Percentiles rank a stretch among this genome's conserved stretches.
Evolutionary conservation across 1,284 basidiomycete species (phyloP).

Genomic region (Malassezia nana): DNA sequence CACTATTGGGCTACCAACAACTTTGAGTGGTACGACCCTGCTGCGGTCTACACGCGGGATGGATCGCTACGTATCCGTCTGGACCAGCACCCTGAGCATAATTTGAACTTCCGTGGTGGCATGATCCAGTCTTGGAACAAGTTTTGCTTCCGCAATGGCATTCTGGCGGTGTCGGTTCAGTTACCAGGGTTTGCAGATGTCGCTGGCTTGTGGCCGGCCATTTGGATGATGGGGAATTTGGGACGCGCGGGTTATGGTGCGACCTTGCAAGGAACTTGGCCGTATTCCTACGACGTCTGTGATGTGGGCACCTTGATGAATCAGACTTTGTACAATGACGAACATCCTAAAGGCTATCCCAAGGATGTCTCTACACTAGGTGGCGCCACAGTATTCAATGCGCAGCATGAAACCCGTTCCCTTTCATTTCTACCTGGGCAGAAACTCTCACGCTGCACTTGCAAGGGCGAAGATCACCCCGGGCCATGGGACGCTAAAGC

Average conservation of each 20-base stretch:
- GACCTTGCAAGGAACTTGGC: conserved; percentile 58
- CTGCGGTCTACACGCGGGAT: conserved; percentile 63
- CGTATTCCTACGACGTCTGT: conserved; percentile 60
- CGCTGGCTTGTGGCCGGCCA: conserved; percentile 58
- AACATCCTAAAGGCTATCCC: not conserved
- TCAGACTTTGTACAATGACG: conserved; percentile 8
- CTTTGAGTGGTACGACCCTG: conserved; percentile 59
- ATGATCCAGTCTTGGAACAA: conserved; percentile 64
- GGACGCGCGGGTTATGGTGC: conserved; percentile 43
- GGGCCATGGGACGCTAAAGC: conserved; percentile 59
- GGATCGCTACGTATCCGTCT: conserved; percentile 69
- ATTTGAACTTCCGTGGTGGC: conserved; percentile 57
- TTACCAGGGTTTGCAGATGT: conserved; percentile 63
- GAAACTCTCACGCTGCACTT: conserved; percentile 60
- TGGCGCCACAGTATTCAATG: conserved; percentile 16
- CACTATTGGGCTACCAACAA: conserved; percentile 59
- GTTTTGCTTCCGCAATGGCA: conserved; percentile 87
- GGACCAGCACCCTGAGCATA: conserved; percentile 52
- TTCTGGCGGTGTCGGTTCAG: conserved; percentile 63
- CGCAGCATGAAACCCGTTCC: conserved; percentile 22
- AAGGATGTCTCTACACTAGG: not conserved
- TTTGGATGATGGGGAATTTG: conserved; percentile 77
- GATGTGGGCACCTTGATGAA: conserved; percentile 73
- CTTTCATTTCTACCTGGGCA: conserved; percentile 61
- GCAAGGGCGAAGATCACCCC: conserved; percentile 66